phyloP scores from a whole-genome alignment of 192 early-diverging fungal species.

The Phlyctochytrium arcticum region DNA sequence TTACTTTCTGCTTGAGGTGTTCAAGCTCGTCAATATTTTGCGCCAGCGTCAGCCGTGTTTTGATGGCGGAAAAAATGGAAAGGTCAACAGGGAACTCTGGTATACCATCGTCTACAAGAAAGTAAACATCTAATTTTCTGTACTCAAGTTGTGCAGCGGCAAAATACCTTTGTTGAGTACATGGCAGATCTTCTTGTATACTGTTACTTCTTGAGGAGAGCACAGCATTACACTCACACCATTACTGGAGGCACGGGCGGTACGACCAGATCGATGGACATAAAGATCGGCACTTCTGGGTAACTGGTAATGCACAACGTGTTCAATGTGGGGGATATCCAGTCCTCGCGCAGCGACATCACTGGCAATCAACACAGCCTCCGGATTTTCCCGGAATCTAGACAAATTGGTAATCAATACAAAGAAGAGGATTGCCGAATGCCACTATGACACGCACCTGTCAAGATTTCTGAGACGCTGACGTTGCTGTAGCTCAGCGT shows the following conservation, averaged over 20 bases:
- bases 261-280: constrained; percentile 92
- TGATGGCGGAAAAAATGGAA: constrained; percentile 63
- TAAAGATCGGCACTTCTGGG: constrained; percentile 92
- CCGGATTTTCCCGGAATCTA: constrained; percentile 66
- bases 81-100: constrained; percentile 79
- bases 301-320: constrained; percentile 94
- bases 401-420: neutral
- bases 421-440: neutral
- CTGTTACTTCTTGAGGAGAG: constrained; percentile 75
- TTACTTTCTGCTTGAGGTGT: constrained; percentile 68
- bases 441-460: constrained; percentile 42
- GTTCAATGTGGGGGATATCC: constrained; percentile 88
- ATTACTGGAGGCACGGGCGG: constrained; percentile 78
- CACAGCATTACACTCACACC: constrained; percentile 81
- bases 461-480: constrained; percentile 93
- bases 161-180: constrained; percentile 67
- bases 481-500: constrained; percentile 95
- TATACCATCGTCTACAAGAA: constrained; percentile 43
- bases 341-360: constrained; percentile 96
- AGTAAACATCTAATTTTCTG: neutral
- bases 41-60: constrained; percentile 76
- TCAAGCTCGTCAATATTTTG: constrained; percentile 75
- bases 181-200: constrained; percentile 81
- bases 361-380: constrained; percentile 84
- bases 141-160: neutral